Base-by-base conservation (phyloP, 768 basidiomycete genomes). In the Suillus tomentosus region DNA sequence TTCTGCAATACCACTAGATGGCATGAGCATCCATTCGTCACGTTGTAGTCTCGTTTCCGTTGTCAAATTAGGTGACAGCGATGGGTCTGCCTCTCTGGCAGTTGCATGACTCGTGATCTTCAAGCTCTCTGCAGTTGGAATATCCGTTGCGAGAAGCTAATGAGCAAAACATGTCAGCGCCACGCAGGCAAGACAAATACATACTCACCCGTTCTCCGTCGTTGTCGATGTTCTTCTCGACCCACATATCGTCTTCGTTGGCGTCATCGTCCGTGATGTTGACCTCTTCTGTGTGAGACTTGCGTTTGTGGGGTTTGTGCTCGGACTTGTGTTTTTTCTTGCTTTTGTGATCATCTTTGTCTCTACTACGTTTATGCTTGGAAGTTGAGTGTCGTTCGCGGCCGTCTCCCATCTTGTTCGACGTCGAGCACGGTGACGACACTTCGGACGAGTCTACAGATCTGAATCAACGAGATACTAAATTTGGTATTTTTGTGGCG, bases 1-100 rank as follows among this genome's bases (percentile, higher is more conserved):
- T 48, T 76, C 77, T 5, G 57, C 56, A 1, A 53, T 39, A 17
- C 63, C 63, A 0, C 64, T 58, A n/a, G 74, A 65, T 31, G 82
- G 81, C n/a, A 75, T 65, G 37, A 95, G 77, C 95, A 97, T 96
- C 96, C 96, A 98, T 43, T 93, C 89, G 66, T 95, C 94, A 22
- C 94, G 84, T 70, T 86, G 79, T 15, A 89, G 68, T 34, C 76
- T 77, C 0, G 85, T 78, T 66, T 86, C 85, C 5, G 87, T 79
- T 5, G 69, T 67, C 5, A 77, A 66, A n/a, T 74, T 71, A 10
- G 77, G 78, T 1, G 88, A 87, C n/a, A 85, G 78, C 2, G 77
- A 67, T 0, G 84, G 79, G 51, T 82, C 80, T 31, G 79, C 76
- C 24, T 81, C 74, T n/a, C 76, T 71, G 51, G 78, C 71, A 54